Percentiles rank a stretch among this genome's conserved stretches.
These are phyloP conservation scores for Adiantum capillusveneris DNA, from an alignment of 75 land plant species.

Conservation along the genomic window DNA sequence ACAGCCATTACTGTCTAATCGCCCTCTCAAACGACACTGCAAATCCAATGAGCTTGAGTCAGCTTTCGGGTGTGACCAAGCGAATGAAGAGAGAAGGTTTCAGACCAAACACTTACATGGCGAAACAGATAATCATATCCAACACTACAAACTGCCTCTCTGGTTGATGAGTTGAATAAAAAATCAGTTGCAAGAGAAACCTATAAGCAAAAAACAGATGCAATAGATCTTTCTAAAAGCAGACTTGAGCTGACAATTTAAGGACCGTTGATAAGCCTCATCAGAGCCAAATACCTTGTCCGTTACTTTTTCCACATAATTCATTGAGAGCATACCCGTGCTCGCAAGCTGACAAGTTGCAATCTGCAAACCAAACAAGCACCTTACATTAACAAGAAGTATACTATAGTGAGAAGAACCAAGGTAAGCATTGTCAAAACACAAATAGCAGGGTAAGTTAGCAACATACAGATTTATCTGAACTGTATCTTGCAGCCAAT, in stretches of 20 bases:
- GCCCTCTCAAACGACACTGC: slow-evolving; percentile 88
- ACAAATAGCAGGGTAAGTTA: too few species aligned
- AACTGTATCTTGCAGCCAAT: slow-evolving; percentile 86
- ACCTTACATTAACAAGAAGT: background rate
- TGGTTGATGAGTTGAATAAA: slow-evolving; percentile 76
- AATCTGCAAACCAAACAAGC: slow-evolving; percentile 39
- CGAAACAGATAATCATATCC: slow-evolving; percentile 96
- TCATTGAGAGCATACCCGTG: slow-evolving; percentile 84
- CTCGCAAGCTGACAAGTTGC: slow-evolving; percentile 93
- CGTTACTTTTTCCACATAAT: slow-evolving; percentile 94
- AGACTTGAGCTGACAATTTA: too few species aligned
- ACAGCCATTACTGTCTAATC: slow-evolving; percentile 79
- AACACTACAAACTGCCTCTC: slow-evolving; percentile 75
- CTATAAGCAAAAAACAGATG: too few species aligned
- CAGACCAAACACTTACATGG: slow-evolving; percentile 80
- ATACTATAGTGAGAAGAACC: slow-evolving; percentile 2
- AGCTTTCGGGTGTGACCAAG: too few species aligned
- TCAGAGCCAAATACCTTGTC: slow-evolving; percentile 64
- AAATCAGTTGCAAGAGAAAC: slow-evolving; percentile 91
- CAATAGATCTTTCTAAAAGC: too few species aligned
- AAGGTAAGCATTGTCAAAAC: too few species aligned
- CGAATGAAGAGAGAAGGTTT: too few species aligned
- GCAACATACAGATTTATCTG: slow-evolving; percentile 74
- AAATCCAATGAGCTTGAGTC: too few species aligned
- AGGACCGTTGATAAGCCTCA: too few species aligned